phyloP scores from a whole-genome alignment of 208 protist species.

The Trichomonas tenax region DNA sequence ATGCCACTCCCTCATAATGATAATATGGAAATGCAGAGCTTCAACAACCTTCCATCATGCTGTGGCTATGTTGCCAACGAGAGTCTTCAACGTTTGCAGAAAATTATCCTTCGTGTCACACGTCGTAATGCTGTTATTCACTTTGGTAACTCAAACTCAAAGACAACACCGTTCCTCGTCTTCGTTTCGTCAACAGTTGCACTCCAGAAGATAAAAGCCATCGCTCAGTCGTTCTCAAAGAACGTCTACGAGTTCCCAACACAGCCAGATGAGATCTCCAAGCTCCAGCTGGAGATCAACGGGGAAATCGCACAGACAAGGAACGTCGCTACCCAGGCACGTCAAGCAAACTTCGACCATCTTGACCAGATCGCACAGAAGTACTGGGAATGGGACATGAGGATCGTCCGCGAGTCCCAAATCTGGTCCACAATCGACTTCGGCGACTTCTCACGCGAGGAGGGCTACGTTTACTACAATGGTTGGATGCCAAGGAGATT shows the following conservation, averaged over 20 bases:
- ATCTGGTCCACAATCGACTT: not conserved
- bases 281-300: not conserved
- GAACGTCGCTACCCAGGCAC: not conserved
- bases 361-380: not conserved
- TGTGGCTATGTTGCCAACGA: not conserved
- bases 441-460: not conserved
- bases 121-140: not conserved
- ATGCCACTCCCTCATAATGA: no score
- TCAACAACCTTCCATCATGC: not conserved
- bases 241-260: not conserved
- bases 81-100: not conserved
- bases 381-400: not conserved
- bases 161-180: not conserved
- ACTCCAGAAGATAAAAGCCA: not conserved
- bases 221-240: not conserved
- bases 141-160: not conserved
- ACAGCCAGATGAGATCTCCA: not conserved
- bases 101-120: not conserved
- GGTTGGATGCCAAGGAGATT: not conserved
- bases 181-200: not conserved
- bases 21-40: no score
- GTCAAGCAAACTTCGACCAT: not conserved
- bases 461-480: not conserved
- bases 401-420: not conserved
- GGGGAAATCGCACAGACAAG: not conserved